phyloP scores from a whole-genome alignment of 139 green algal species.

The Micractinium sp. region DNA sequence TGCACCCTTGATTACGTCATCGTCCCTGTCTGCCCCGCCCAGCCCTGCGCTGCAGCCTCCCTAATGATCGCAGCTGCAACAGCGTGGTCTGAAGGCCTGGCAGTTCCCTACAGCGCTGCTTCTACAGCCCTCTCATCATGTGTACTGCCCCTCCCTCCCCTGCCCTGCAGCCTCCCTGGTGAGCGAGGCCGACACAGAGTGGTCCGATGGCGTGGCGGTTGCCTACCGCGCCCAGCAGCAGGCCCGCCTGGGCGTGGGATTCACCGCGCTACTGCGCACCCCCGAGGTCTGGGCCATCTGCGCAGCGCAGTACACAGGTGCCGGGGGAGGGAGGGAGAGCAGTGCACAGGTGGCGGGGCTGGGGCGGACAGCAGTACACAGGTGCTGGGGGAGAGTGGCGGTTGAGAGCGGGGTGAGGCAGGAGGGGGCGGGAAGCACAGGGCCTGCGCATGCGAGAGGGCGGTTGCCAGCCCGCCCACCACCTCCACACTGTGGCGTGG shows the following conservation, averaged over 20 bases:
- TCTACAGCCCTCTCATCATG: background rate
- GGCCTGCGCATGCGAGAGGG: too few relatives aligned
- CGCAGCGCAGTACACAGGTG: slow-evolving; percentile 67
- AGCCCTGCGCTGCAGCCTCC: too few relatives aligned
- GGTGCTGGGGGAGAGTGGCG: too few relatives aligned
- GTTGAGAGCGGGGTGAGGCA: too few relatives aligned
- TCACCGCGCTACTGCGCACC: slow-evolving; percentile 52
- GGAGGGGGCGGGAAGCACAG: too few relatives aligned
- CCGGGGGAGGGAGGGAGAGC: background rate
- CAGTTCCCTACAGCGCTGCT: background rate
- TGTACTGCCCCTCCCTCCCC: background rate
- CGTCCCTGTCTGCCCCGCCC: too few relatives aligned
- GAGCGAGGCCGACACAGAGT: slow-evolving; percentile 40
- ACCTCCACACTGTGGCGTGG: too few relatives aligned
- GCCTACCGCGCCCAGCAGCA: slow-evolving; percentile 16
- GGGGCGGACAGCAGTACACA: too few relatives aligned
- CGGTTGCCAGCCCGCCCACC: too few relatives aligned
- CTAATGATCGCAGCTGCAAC: too few relatives aligned
- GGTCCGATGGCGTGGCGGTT: slow-evolving; percentile 27
- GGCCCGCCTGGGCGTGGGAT: slow-evolving; percentile 2
- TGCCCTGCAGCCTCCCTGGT: background rate
- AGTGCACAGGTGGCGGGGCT: background rate
- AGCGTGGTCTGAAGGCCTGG: too few relatives aligned
- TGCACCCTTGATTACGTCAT: too few relatives aligned
- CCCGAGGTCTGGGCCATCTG: slow-evolving; percentile 81